Conservation (phyloP, 208 protist genomes). For the Acanthamoeba divionensis region DNA sequence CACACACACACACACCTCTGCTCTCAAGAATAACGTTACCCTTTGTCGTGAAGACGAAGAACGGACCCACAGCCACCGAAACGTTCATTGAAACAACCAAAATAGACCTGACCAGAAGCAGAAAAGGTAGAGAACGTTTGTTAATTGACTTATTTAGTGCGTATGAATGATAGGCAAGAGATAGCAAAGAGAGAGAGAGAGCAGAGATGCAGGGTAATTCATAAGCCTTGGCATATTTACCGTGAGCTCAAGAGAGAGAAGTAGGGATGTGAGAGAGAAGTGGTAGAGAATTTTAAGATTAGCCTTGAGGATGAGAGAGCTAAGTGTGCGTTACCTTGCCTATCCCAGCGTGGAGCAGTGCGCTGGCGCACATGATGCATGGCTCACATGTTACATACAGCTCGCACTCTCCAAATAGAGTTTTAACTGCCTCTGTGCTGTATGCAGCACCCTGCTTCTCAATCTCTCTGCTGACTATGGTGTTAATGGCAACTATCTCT, state of each 20-base stretch:
- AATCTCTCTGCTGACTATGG: constrained; percentile 1
- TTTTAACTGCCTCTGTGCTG: neutral
- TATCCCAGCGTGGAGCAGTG: constrained; percentile 81
- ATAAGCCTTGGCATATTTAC: too few species aligned
- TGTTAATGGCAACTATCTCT: constrained; percentile 83
- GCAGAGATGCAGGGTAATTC: neutral
- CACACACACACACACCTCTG: too few species aligned
- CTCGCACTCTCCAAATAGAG: constrained; percentile 76
- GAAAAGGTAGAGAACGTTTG: neutral
- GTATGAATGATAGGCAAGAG: neutral
- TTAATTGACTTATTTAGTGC: neutral
- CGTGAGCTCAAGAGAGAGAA: too few species aligned
- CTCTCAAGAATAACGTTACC: neutral
- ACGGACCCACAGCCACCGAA: constrained; percentile 94
- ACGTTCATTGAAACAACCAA: constrained; percentile 90
- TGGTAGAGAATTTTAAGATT: too few species aligned
- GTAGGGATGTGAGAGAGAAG: too few species aligned
- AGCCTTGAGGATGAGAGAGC: too few species aligned
- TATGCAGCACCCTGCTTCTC: neutral
- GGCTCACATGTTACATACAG: constrained; percentile 95
- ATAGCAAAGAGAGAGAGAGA: neutral
- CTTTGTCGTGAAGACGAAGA: constrained; percentile 75
- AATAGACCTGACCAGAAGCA: constrained; percentile 85
- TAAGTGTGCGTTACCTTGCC: neutral
- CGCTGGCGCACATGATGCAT: constrained; percentile 94